Base-by-base conservation (phyloP, 2,329 filamentous ascomycete species). In the Aspergillus texensis region DNA sequence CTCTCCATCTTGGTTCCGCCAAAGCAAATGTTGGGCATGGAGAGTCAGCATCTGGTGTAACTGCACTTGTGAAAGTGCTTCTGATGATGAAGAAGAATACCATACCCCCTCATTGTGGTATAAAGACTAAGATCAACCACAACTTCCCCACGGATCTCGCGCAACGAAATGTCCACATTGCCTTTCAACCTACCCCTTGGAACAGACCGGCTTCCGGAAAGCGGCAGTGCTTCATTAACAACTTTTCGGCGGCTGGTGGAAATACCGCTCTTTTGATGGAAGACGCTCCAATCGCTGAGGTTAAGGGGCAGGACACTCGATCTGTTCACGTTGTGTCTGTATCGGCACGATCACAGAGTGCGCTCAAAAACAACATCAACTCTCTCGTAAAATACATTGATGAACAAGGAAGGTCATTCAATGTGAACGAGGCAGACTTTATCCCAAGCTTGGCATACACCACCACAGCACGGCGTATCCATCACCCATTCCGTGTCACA, bases 191-290 rank as follows among this genome's bases (percentile, higher is more conserved):
- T 73, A 81, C 62, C 32, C 66, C 73, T 0, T 84, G 81, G 79
- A 62, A 69, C 9, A 65, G 74, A 1, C 65, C 65, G 3, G 39
- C 61, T n/a, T 69, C 67, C 19, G 70, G 71, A n/a, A 76, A 77
- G 61, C 75, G 84, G 2, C 74, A 75, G 9, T 78, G 81, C 0
- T 75, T 81, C 24, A 75, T 90, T 66, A 92, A 92, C 79, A 91
- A 90, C 75, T 92, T 91, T 71, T 85, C 85, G 66, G 90, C 90
- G 2, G 87, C 89, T 36, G 89, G 89, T 60, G 89, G 89, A 12
- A 92, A 92, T 76, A 91, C 89, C 1, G 86, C 88, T n/a, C 74
- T 91, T 28, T 74, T 92, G 6, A 69, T 92, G 2, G 87, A 91
- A 71, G 89, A 91, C 64, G 85, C 81, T 0, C 86, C 87, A 6